Evolutionary conservation across 2,329 filamentous ascomycete species (phyloP).

Genomic region (Cercospora sesami): DNA sequence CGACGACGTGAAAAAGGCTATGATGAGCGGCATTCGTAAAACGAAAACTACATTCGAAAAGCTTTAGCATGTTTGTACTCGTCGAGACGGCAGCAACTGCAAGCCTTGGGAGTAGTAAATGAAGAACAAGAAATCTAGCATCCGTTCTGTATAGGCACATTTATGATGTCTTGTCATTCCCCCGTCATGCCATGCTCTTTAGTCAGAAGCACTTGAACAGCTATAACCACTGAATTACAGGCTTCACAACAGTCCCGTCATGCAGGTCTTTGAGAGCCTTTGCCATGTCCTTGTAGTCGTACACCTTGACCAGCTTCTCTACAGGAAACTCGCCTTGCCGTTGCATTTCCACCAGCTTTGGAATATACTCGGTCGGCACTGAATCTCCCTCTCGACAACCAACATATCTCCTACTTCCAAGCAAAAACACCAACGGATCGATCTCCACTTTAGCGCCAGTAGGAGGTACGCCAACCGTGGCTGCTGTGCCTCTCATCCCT

Average conservation of each 20-base stretch:
- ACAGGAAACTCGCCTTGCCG: not conserved
- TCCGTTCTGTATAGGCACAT: not conserved
- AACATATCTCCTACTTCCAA: not conserved
- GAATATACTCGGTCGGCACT: not conserved
- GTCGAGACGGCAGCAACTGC: not conserved
- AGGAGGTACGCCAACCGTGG: conserved; percentile 22
- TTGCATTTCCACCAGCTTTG: not conserved
- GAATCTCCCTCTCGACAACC: not conserved
- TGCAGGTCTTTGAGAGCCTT: not conserved
- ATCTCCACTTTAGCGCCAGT: not conserved
- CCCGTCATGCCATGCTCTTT: not conserved
- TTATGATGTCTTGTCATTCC: not conserved
- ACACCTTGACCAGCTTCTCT: not conserved
- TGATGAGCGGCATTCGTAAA: conserved; percentile 28
- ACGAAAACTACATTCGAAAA: conserved; percentile 31
- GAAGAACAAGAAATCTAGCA: not conserved
- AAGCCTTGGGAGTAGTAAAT: not conserved
- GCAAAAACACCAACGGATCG: not conserved
- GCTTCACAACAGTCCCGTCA: not conserved
- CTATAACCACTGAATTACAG: not conserved
- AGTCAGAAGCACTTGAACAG: not conserved
- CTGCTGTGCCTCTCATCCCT: conserved; percentile 25
- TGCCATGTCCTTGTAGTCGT: not conserved
- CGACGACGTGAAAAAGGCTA: conserved; percentile 30
- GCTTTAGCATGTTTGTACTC: conserved; percentile 5